phyloP scores from a whole-genome alignment of 768 basidiomycete species.

The Paxillus rubicundulus region DNA sequence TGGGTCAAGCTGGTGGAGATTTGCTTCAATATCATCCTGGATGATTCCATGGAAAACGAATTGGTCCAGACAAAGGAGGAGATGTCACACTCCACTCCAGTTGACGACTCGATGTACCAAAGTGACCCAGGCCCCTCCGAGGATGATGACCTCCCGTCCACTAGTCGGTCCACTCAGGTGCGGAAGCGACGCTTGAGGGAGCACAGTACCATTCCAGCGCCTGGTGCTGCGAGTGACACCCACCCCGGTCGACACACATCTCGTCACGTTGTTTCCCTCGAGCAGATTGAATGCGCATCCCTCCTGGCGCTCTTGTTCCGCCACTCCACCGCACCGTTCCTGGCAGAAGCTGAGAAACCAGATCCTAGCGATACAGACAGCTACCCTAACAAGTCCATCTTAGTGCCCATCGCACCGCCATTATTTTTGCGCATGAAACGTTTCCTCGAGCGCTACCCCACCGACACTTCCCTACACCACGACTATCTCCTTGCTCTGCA shows the following conservation, averaged over 20 bases:
- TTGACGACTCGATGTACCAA: slow-evolving; percentile 32
- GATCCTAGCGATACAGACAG: slow-evolving; percentile 25
- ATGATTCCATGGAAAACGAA: slow-evolving; percentile 45
- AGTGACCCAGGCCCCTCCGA: slow-evolving; percentile 31
- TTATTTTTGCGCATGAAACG: slow-evolving; percentile 59
- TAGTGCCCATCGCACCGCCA: slow-evolving; percentile 30
- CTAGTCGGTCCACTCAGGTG: slow-evolving; percentile 8
- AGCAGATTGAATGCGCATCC: slow-evolving; percentile 71
- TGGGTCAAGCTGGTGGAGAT: slow-evolving; percentile 74
- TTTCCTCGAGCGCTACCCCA: slow-evolving; percentile 64
- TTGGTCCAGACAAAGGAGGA: slow-evolving; percentile 25
- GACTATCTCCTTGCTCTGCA: slow-evolving; percentile 71
- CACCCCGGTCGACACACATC: slow-evolving; percentile 20
- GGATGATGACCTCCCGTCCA: slow-evolving; percentile 33
- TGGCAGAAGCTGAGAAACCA: slow-evolving; percentile 35
- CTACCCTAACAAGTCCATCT: slow-evolving; percentile 29
- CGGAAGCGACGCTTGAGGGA: slow-evolving; percentile 28
- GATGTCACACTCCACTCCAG: slow-evolving; percentile 12
- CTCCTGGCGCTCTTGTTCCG: slow-evolving; percentile 60
- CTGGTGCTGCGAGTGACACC: slow-evolving; percentile 15
- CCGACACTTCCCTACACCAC: slow-evolving; percentile 76
- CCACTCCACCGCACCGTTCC: slow-evolving; percentile 57
- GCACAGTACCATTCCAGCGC: slow-evolving; percentile 21
- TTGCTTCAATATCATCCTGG: slow-evolving; percentile 76
- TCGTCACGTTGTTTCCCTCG: slow-evolving; percentile 40